phyloP scores from a whole-genome alignment of 345 rosid genomes.

The Gossypium bickii region DNA sequence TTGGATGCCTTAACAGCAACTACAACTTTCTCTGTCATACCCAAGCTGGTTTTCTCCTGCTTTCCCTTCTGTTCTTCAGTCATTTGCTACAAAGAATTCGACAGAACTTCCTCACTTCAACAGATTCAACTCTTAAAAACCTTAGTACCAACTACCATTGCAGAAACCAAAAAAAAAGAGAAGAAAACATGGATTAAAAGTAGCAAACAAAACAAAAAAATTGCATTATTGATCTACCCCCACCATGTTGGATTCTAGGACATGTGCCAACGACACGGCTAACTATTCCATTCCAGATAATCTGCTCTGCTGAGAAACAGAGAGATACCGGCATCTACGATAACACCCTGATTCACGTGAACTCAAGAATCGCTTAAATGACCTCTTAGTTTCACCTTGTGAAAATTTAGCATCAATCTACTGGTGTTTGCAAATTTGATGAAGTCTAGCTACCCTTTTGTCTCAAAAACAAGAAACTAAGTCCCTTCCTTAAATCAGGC shows the following conservation, averaged over 20 bases:
- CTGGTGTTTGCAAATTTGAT: constrained; percentile 12
- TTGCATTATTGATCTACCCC: constrained; percentile 39
- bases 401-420: constrained; percentile 16
- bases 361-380: constrained; percentile 12
- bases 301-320: constrained; percentile 31
- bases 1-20: constrained; percentile 96
- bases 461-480: constrained; percentile 17
- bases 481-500: constrained; percentile 18
- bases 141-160: constrained; percentile 1
- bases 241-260: constrained; percentile 33
- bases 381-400: constrained; percentile 9
- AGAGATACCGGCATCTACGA: constrained; percentile 28
- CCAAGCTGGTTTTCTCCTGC: constrained; percentile 41
- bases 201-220: constrained; percentile 17
- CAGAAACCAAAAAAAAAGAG: neutral
- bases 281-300: constrained; percentile 24
- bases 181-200: neutral
- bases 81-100: constrained; percentile 33
- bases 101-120: constrained; percentile 9
- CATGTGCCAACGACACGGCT: constrained; percentile 32
- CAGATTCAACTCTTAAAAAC: constrained; percentile 24
- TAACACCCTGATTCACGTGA: constrained; percentile 41
- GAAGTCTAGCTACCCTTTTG: constrained; percentile 26
- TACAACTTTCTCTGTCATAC: constrained; percentile 67
- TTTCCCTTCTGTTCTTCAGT: constrained; percentile 55